phyloP scores from a whole-genome alignment of 2,329 filamentous ascomycete species.

The Pyrenochaeta sp. region DNA sequence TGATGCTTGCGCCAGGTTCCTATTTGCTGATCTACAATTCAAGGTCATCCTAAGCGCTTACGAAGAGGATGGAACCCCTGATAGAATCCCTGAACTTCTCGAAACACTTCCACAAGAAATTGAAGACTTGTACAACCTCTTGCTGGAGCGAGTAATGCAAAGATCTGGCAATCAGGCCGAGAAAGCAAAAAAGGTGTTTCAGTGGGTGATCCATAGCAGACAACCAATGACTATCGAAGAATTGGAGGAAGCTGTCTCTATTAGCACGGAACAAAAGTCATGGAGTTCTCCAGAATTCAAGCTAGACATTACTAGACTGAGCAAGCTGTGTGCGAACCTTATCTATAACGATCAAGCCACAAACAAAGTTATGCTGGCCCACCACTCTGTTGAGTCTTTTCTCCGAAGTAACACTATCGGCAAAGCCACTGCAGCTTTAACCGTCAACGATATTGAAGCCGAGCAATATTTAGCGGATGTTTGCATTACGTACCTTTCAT shows the following conservation, averaged over 20 bases:
- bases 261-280: conserved; percentile 19
- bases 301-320: conserved; percentile 16
- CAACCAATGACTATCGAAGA: conserved; percentile 25
- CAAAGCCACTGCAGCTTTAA: conserved; percentile 5
- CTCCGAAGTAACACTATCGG: conserved; percentile 8
- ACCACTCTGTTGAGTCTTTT: conserved; percentile 25
- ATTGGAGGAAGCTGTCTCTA: conserved; percentile 26
- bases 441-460: conserved; percentile 13
- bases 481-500: conserved; percentile 26
- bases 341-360: conserved; percentile 18
- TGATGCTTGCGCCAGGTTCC: conserved; percentile 22
- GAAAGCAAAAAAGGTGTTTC: conserved; percentile 24
- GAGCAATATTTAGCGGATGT: conserved; percentile 25
- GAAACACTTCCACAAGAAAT: conserved; percentile 18
- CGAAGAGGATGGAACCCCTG: conserved; percentile 18
- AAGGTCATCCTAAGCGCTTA: conserved; percentile 19
- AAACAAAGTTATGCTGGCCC: conserved; percentile 18
- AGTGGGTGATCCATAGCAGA: conserved; percentile 22
- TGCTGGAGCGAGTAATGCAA: conserved; percentile 15
- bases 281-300: conserved; percentile 18
- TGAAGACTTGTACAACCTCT: conserved; percentile 20
- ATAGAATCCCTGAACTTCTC: conserved; percentile 25
- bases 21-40: conserved; percentile 24
- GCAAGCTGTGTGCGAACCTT: conserved; percentile 25
- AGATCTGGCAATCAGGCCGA: conserved; percentile 6